A percentile compares a stretch with the other conserved stretches of the same genome.
Evolutionary conservation across 208 protist species (phyloP).

Genomic region (Entamoeba nuttalli): DNA sequence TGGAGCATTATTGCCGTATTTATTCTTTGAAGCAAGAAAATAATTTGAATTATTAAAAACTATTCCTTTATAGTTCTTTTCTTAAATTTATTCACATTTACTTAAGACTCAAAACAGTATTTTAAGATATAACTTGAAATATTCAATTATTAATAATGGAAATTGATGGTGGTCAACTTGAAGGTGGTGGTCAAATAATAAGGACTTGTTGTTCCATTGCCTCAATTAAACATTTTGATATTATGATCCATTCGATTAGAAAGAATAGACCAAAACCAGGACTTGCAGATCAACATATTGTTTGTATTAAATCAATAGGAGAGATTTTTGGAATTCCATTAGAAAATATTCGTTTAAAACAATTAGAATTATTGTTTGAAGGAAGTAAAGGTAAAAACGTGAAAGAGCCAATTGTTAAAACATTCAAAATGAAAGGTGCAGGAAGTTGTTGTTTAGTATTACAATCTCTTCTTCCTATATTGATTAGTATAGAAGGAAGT

Average conservation of each 20-base stretch:
- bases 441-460: neutral
- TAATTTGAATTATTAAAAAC: too few relatives aligned
- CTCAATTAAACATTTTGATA: neutral
- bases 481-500: neutral
- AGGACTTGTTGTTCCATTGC: neutral
- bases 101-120: too few relatives aligned
- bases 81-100: too few relatives aligned
- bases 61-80: too few relatives aligned
- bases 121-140: too few relatives aligned
- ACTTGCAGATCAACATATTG: neutral
- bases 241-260: neutral
- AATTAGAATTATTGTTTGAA: neutral
- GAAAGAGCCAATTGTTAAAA: neutral
- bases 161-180: neutral
- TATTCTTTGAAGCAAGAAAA: neutral
- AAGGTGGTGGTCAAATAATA: neutral
- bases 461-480: neutral
- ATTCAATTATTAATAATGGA: neutral
- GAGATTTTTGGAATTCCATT: neutral
- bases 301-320: neutral
- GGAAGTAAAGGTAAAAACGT: neutral
- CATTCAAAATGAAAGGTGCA: neutral
- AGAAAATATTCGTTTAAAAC: neutral
- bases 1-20: neutral
- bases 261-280: neutral